phyloP scores from a whole-genome alignment of 371 early-diverging fungal species.

The Saksenaea vasiformis region DNA sequence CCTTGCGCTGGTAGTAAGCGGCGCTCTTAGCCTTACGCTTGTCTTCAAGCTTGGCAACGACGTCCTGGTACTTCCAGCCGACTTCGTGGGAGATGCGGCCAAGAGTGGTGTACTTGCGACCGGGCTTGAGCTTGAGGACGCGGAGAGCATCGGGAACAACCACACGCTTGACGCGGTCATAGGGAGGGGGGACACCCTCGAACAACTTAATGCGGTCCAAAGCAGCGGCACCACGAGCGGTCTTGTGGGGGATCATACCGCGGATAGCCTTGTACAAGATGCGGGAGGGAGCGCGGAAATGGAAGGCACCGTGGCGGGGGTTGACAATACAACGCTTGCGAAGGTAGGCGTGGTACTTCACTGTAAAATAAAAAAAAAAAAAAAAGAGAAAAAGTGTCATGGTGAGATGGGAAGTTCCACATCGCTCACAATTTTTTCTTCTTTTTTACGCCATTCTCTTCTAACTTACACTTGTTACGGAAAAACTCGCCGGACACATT shows the following conservation, averaged over 20 bases:
- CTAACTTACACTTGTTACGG: conserved; percentile 94
- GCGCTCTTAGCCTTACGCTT: conserved; percentile 95
- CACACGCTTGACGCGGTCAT: conserved; percentile 95
- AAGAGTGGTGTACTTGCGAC: conserved; percentile 96
- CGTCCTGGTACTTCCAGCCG: conserved; percentile 99
- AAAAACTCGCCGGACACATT: conserved; percentile 98
- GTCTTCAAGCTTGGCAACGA: conserved; percentile 94
- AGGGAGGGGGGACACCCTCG: conserved; percentile 99
- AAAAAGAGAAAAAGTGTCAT: neutral
- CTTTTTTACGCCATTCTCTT: neutral
- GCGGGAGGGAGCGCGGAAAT: conserved; percentile 99
- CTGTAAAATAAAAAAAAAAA: conserved; percentile 39
- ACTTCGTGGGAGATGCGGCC: conserved; percentile 95
- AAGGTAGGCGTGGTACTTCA: conserved; percentile 96
- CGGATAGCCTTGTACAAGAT: conserved; percentile 98
- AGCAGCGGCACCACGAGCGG: conserved; percentile 97
- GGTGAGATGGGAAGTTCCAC: neutral
- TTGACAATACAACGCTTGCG: conserved; percentile 99
- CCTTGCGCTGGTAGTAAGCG: conserved; percentile 93
- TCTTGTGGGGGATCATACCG: conserved; percentile 99
- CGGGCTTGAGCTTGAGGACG: conserved; percentile 95
- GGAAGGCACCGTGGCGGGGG: conserved; percentile 98
- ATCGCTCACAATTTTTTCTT: neutral
- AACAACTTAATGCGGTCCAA: conserved; percentile 97
- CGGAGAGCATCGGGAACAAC: conserved; percentile 98